Evolutionary conservation across 192 early-diverging fungal genomes (phyloP), one percentile per base, ranked within the genome.

Genomic region (Entrophospora sp.): DNA sequence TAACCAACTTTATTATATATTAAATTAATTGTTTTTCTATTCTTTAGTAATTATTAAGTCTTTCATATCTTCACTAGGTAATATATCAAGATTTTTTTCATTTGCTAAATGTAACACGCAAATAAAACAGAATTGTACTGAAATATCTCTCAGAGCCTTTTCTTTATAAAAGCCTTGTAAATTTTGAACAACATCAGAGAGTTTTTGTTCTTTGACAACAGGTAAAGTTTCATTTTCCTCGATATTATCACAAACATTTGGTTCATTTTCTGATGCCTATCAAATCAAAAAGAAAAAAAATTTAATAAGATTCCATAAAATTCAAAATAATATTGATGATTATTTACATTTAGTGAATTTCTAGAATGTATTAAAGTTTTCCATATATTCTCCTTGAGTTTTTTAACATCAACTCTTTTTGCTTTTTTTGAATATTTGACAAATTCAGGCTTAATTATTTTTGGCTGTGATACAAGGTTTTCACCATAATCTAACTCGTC

Each of bases 381-480:
- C 96, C 96, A 98, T 24, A 98, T 78, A 71, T 96, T 98, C 40
- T 98, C 96, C 73, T 98, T 98, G 48, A 98, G 81, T 67, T 84
- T 86, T 76, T 90, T 93, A 24, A 98, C 92, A 73, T 98, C 94
- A 9, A 97, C 91, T 32, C 89, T 83, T 79, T 98, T 98, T 63
- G 93, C 93, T 25, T 84, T 84, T 57, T 84, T 83, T 32, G 93
- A 89, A 70, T 89, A 97, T 69, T 86, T 91, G 67, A 91, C 79
- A 61, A 79, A 80, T 24, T 81, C 69, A 27, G 87, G 83, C 63
- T 87, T 88, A 71, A 83, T 78, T 7, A 83, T 77, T 69, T 87
- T 90, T 4, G 83, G 77, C 44, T 79, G 76, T 4, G 81, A 75
- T 20, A 86, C 76, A 18, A 75, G 18, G n/a, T 73, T 62, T n/a